Evolutionary conservation across 169 alveolate species (phyloP).

Genomic region (Babesia divergens): DNA sequence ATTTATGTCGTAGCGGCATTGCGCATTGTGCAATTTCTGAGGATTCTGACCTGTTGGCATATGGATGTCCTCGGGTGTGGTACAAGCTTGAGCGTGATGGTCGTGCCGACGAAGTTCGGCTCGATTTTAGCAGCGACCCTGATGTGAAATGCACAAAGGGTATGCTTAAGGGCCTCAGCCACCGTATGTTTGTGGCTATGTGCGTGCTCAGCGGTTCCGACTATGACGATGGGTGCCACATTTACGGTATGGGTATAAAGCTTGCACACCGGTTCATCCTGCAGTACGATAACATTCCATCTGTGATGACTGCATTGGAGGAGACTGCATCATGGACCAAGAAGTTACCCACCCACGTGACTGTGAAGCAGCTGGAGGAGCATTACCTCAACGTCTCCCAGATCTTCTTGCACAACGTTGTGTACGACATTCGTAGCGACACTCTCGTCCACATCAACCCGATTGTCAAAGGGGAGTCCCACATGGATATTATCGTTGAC

Average conservation of each 20-base stretch:
- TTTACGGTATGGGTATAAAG: conserved; percentile 76
- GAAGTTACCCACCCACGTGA: conserved; percentile 67
- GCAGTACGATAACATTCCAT: conserved; percentile 57
- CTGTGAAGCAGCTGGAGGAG: conserved; percentile 50
- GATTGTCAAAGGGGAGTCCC: not conserved
- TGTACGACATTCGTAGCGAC: conserved; percentile 57
- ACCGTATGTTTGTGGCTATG: conserved; percentile 72
- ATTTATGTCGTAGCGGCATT: conserved; percentile 85
- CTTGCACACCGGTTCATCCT: conserved; percentile 66
- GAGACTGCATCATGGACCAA: conserved; percentile 62
- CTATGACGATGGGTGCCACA: conserved; percentile 75
- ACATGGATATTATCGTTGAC: conserved; percentile 20
- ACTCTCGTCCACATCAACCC: conserved; percentile 36
- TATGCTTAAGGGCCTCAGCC: conserved; percentile 64
- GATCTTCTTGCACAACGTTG: conserved; percentile 72
- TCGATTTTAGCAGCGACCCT: conserved; percentile 47
- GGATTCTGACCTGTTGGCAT: conserved; percentile 93
- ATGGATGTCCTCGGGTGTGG: conserved; percentile 88
- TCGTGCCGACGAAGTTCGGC: conserved; percentile 66
- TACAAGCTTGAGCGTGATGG: conserved; percentile 78
- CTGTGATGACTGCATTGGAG: conserved; percentile 44
- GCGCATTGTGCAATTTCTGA: conserved; percentile 87
- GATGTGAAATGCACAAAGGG: conserved; percentile 50
- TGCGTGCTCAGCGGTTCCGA: conserved; percentile 78
- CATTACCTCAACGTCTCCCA: conserved; percentile 63